These are phyloP conservation scores for Candida maltosa DNA, from an alignment of 805 yeast genomes.

Conservation along the genomic window DNA sequence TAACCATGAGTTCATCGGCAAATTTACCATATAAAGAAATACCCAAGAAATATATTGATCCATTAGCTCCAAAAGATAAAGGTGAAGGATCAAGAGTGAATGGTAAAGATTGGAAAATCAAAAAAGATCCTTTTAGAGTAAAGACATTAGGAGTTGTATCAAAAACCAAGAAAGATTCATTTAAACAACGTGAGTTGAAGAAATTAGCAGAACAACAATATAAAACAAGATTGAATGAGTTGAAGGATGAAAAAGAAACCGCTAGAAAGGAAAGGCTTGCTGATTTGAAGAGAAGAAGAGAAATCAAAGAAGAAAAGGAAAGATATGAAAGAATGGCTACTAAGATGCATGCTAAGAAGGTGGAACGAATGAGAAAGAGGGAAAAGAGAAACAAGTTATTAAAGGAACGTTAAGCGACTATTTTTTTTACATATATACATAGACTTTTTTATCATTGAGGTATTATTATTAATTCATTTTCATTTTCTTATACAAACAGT, in stretches of 20 bases:
- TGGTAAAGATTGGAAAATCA: slow-evolving; percentile 72
- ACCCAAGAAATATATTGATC: slow-evolving; percentile 34
- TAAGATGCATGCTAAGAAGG: slow-evolving; percentile 88
- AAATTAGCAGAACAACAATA: slow-evolving; percentile 62
- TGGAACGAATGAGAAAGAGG: slow-evolving; percentile 82
- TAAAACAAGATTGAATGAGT: slow-evolving; percentile 64
- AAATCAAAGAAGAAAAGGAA: slow-evolving; percentile 82
- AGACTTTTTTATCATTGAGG: too few species aligned
- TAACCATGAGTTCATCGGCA: slow-evolving; percentile 30
- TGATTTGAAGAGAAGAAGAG: slow-evolving; percentile 68
- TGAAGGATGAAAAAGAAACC: slow-evolving; percentile 75
- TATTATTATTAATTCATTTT: too few species aligned
- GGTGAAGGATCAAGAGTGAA: slow-evolving; percentile 51
- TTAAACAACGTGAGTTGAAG: slow-evolving; percentile 66
- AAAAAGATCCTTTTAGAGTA: slow-evolving; percentile 65
- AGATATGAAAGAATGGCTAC: slow-evolving; percentile 78
- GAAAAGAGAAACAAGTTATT: slow-evolving; percentile 94
- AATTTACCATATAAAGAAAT: slow-evolving; percentile 26
- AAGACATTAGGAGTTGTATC: slow-evolving; percentile 60
- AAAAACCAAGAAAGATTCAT: slow-evolving; percentile 44
- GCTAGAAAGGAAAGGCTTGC: slow-evolving; percentile 52
- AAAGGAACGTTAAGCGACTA: slow-evolving; percentile 72
- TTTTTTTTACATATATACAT: too few species aligned
- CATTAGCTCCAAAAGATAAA: slow-evolving; percentile 28
- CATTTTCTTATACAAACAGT: too few species aligned